These are phyloP conservation scores for Acer yangbiense DNA, from an alignment of 345 rosid genomes.

Conservation along the genomic window DNA sequence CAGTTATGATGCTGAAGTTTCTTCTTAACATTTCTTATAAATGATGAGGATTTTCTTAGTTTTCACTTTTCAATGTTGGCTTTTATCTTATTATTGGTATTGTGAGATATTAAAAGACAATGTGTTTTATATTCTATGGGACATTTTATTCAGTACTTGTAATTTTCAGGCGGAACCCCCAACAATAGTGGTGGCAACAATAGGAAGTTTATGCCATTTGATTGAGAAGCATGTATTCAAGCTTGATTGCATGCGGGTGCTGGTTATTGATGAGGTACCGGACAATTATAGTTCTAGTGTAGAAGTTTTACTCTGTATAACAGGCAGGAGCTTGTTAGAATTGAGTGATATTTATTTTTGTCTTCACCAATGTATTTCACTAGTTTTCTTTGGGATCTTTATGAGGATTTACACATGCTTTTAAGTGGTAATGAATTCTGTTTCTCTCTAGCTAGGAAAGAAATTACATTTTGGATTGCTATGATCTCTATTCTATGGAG, in stretches of 20 bases:
- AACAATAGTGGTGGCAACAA: constrained; percentile 77
- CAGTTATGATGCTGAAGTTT: not conserved
- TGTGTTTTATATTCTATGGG: not conserved
- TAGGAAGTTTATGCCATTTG: constrained; percentile 82
- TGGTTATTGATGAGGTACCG: constrained; percentile 91
- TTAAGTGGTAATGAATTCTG: constrained; percentile 8
- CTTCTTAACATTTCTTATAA: constrained; percentile 3
- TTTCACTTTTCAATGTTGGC: not conserved
- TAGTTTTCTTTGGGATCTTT: not conserved
- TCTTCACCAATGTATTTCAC: not conserved
- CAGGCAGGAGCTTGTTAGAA: not conserved
- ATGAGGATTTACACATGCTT: not conserved
- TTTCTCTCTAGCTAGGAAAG: not conserved
- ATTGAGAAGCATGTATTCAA: constrained; percentile 72
- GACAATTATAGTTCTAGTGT: not conserved
- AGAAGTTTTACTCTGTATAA: not conserved
- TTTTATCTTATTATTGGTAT: not conserved
- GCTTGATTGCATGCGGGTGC: constrained; percentile 66
- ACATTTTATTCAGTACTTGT: constrained; percentile 13
- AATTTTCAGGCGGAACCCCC: constrained; percentile 93
- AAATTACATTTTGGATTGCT: not conserved
- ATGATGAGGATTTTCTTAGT: constrained; percentile 4
- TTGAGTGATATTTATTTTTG: not conserved
- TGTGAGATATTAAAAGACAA: not conserved
- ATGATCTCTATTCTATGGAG: not conserved